A percentile compares a stretch with the other conserved stretches of the same genome.
Conservation (phyloP, 2,329 filamentous ascomycete species). For the Fusarium scirpi region DNA sequence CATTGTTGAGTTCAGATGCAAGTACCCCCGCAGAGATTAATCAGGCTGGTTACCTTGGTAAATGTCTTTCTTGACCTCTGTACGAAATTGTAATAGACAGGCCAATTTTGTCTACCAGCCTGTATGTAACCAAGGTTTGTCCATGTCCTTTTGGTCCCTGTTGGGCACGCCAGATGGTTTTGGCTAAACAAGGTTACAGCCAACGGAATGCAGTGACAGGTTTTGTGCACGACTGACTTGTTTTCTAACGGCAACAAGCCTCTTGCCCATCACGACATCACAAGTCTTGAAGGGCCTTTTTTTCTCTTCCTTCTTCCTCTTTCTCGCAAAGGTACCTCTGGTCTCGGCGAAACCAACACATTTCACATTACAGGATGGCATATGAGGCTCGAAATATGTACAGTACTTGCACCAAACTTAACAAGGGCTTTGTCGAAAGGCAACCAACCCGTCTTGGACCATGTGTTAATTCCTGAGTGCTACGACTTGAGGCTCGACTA, state of each 20-base stretch:
- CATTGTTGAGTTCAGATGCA: conserved; percentile 16
- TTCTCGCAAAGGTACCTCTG: conserved; percentile 24
- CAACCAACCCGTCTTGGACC: conserved; percentile 22
- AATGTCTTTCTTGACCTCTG: conserved; percentile 32
- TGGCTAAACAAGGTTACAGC: conserved; percentile 33
- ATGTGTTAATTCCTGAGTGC: conserved; percentile 42
- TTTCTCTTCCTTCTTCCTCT: not conserved
- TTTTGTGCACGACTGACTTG: conserved; percentile 32
- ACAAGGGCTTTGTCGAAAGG: conserved; percentile 27
- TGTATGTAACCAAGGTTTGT: conserved; percentile 22
- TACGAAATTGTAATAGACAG: conserved; percentile 21
- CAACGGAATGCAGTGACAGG: conserved; percentile 35
- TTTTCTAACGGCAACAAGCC: conserved; percentile 41
- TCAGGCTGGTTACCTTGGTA: conserved; percentile 22
- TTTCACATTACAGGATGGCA: not conserved
- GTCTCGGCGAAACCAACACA: conserved; percentile 37
- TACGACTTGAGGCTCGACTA: conserved; percentile 35
- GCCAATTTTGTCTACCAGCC: conserved; percentile 20
- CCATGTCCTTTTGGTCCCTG: conserved; percentile 21
- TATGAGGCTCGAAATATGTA: not conserved
- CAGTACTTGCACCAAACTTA: conserved; percentile 23
- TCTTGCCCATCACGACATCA: conserved; percentile 32
- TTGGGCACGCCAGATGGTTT: conserved; percentile 28
- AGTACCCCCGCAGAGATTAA: conserved; percentile 21
- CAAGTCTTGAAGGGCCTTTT: conserved; percentile 11